Conservation (phyloP, 805 yeast species). For the Wickerhamomyces bisporus region DNA sequence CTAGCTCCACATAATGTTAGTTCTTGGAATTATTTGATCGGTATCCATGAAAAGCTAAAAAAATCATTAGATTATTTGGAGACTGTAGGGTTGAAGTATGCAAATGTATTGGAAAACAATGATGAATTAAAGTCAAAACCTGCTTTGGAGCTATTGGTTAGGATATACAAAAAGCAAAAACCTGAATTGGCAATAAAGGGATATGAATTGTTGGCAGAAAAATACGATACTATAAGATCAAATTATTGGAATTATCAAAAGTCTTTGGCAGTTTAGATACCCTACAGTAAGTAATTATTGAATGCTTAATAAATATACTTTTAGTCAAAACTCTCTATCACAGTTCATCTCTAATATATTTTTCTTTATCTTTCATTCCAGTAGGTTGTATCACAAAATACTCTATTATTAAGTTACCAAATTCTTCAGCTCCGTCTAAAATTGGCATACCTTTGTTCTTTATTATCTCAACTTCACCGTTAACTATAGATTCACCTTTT, state of each 20-base stretch:
- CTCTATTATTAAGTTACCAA: slow-evolving; percentile 49
- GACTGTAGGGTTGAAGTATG: slow-evolving; percentile 40
- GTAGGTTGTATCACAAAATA: slow-evolving; percentile 43
- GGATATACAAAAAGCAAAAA: slow-evolving; percentile 34
- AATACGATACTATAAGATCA: slow-evolving; percentile 57
- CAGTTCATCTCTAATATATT: slow-evolving; percentile 21
- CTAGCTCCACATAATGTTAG: slow-evolving; percentile 77
- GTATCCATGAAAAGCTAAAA: slow-evolving; percentile 37
- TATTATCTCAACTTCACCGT: slow-evolving; percentile 70
- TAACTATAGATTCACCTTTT: slow-evolving; percentile 45
- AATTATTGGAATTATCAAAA: slow-evolving; percentile 56
- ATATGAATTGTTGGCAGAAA: slow-evolving; percentile 45
- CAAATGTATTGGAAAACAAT: slow-evolving; percentile 22
- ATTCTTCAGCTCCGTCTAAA: slow-evolving; percentile 40
- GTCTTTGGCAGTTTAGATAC: slow-evolving; percentile 3
- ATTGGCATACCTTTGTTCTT: slow-evolving; percentile 86
- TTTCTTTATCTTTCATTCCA: slow-evolving; percentile 21
- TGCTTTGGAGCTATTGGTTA: slow-evolving; percentile 61
- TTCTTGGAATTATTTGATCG: slow-evolving; percentile 78
- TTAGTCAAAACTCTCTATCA: too few species aligned
- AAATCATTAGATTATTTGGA: slow-evolving; percentile 35
- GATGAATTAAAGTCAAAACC: slow-evolving; percentile 39
- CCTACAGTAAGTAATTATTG: not conserved
- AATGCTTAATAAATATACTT: too few species aligned
- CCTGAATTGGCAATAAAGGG: slow-evolving; percentile 34